Evolutionary conservation across 441 rosid species (phyloP).

Genomic region (Corymbia calophylla): DNA sequence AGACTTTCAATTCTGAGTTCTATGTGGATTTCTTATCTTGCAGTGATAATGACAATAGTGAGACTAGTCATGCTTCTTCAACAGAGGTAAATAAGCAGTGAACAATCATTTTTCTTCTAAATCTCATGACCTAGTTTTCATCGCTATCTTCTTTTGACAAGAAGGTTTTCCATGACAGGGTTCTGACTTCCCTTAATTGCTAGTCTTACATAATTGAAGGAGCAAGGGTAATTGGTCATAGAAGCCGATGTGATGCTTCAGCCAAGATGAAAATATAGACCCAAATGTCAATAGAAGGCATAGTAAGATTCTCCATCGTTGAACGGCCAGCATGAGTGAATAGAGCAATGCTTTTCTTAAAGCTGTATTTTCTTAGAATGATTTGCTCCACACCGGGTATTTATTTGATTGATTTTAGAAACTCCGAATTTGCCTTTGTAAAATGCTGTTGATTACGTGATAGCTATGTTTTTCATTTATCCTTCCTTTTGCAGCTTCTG

Average conservation of each 20-base stretch:
- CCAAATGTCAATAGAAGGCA: neutral
- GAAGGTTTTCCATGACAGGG: neutral
- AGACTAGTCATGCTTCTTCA: neutral
- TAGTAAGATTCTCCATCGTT: neutral
- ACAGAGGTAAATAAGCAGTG: neutral
- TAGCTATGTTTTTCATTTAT: too few relatives aligned
- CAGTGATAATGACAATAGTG: too few relatives aligned
- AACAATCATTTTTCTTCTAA: too few relatives aligned
- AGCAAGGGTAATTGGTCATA: neutral
- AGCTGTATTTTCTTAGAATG: slow-evolving; percentile 1
- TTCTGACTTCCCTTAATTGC: too few relatives aligned
- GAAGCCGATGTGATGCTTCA: neutral
- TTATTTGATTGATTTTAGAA: neutral
- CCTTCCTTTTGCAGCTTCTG: neutral
- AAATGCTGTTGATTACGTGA: neutral
- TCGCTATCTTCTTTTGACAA: too few relatives aligned
- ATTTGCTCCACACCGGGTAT: neutral
- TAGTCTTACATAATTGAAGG: neutral
- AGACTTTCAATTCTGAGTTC: too few relatives aligned
- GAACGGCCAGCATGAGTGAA: neutral
- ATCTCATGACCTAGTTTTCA: neutral
- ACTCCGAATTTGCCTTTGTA: neutral
- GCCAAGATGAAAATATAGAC: neutral
- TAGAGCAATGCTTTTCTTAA: neutral
- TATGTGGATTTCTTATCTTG: too few relatives aligned